These are phyloP conservation scores for Xylariaceae sp. DNA, from an alignment of 2,329 filamentous ascomycete genomes.

Conservation along the genomic window DNA sequence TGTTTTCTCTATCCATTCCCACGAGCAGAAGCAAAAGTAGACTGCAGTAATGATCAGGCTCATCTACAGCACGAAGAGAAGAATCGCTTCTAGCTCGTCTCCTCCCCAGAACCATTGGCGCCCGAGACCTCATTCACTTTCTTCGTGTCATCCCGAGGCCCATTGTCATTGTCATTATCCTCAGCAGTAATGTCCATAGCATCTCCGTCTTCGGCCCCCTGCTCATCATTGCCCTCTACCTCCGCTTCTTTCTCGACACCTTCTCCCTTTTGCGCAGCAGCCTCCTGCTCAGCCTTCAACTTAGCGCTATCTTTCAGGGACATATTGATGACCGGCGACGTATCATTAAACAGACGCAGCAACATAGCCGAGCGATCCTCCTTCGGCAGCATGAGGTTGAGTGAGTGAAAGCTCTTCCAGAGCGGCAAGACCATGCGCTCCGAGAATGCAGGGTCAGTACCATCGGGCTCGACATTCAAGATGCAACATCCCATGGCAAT, in stretches of 20 bases:
- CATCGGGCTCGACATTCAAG: slow-evolving; percentile 74
- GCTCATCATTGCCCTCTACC: background rate
- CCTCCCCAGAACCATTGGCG: no score
- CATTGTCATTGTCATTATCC: background rate
- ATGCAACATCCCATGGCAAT: slow-evolving; percentile 91
- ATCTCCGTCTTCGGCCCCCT: background rate
- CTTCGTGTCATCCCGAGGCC: background rate
- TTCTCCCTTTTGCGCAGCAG: slow-evolving; percentile 14
- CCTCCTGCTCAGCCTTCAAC: slow-evolving; percentile 33
- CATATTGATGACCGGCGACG: slow-evolving; percentile 74
- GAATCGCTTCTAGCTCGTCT: no score
- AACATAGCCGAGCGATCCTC: slow-evolving; percentile 93
- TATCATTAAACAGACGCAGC: slow-evolving; percentile 85
- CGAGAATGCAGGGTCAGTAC: slow-evolving; percentile 52
- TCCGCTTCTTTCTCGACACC: slow-evolving; percentile 8
- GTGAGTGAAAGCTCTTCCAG: slow-evolving; percentile 86
- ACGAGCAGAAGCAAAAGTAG: no score
- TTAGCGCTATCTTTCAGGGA: slow-evolving; percentile 49
- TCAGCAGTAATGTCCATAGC: background rate
- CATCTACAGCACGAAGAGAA: no score
- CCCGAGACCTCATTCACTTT: no score
- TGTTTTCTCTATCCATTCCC: no score
- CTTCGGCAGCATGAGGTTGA: slow-evolving; percentile 98
- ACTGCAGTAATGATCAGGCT: no score
- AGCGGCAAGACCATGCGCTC: slow-evolving; percentile 87